Percentiles rank a stretch among this genome's conserved stretches.
These are phyloP conservation scores for Canavalia ensiformis DNA, from an alignment of 306 rosid species.

Conservation along the genomic window DNA sequence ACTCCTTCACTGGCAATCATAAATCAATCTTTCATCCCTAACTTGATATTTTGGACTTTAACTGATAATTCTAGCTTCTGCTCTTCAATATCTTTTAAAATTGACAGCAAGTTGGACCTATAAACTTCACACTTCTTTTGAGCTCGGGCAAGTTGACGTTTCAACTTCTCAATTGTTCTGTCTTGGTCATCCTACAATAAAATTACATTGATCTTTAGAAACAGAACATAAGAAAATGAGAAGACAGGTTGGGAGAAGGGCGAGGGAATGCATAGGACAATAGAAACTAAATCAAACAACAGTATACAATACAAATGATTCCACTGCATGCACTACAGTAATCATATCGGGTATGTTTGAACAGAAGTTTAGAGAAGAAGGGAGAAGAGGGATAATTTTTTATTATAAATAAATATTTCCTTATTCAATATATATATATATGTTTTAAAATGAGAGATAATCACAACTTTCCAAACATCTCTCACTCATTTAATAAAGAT, in stretches of 20 bases:
- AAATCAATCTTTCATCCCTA: slow-evolving; percentile 54
- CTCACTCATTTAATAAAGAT: not conserved
- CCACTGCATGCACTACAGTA: not conserved
- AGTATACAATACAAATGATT: not conserved
- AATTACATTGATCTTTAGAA: slow-evolving; percentile 3
- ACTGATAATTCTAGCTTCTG: slow-evolving; percentile 62
- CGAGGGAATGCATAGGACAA: not conserved
- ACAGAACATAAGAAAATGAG: slow-evolving; percentile 21
- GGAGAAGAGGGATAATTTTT: not conserved
- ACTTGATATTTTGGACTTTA: slow-evolving; percentile 60
- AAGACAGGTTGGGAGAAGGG: not conserved
- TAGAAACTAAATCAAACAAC: slow-evolving; percentile 10
- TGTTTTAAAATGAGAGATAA: not conserved
- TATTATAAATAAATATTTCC: not conserved
- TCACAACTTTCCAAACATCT: not conserved
- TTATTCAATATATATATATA: too few relatives aligned
- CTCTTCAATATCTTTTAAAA: slow-evolving; percentile 65
- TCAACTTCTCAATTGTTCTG: slow-evolving; percentile 58
- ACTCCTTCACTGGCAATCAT: slow-evolving; percentile 27
- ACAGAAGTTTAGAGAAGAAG: not conserved
- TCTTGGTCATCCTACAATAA: slow-evolving; percentile 59
- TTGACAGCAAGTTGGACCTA: slow-evolving; percentile 58
- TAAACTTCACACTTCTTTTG: slow-evolving; percentile 62
- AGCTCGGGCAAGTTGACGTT: slow-evolving; percentile 53
- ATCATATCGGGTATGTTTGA: not conserved